A percentile compares a stretch with the other conserved stretches of the same genome.
Evolutionary conservation across 768 basidiomycete species (phyloP).

Genomic region (Lentinula edodes): DNA sequence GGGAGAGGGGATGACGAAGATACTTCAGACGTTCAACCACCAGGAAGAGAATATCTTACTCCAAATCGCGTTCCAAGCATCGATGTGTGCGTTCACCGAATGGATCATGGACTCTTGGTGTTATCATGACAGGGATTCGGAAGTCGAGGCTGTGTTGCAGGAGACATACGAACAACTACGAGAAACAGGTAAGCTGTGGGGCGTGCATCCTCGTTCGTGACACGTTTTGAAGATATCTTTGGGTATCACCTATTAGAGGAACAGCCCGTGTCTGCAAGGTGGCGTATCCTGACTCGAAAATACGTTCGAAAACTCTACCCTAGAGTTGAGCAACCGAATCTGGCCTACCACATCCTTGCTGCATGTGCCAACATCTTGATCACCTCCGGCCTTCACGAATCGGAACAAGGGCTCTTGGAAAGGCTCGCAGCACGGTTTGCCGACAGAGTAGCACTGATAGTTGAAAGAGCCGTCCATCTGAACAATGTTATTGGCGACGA

Average conservation of each 20-base stretch:
- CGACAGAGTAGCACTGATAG: conserved; percentile 35
- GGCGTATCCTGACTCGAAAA: conserved; percentile 12
- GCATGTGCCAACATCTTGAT: conserved; percentile 37
- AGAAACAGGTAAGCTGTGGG: conserved; percentile 5
- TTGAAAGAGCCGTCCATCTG: conserved; percentile 40
- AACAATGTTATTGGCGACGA: conserved; percentile 57
- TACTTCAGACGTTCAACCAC: conserved; percentile 9
- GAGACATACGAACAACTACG: conserved; percentile 10
- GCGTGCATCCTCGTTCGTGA: background rate
- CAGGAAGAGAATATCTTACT: conserved; percentile 10
- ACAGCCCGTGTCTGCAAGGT: conserved; percentile 8
- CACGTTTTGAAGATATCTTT: background rate
- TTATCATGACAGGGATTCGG: conserved; percentile 11
- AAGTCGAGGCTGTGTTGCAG: conserved; percentile 14
- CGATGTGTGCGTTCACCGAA: conserved; percentile 13
- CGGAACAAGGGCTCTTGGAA: conserved; percentile 26
- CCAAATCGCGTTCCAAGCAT: conserved; percentile 12
- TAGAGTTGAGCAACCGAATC: conserved; percentile 1
- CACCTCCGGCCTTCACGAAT: conserved; percentile 29
- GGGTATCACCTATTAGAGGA: conserved; percentile 6
- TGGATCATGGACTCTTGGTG: conserved; percentile 14
- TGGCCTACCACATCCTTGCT: conserved; percentile 22
- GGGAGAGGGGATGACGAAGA: conserved; percentile 10
- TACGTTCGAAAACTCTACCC: conserved; percentile 9
- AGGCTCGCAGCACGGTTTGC: conserved; percentile 37